A percentile compares a stretch with the other conserved stretches of the same genome.
Conservation (phyloP, 2,329 filamentous ascomycete genomes). For the Aspergillus floridensis region DNA sequence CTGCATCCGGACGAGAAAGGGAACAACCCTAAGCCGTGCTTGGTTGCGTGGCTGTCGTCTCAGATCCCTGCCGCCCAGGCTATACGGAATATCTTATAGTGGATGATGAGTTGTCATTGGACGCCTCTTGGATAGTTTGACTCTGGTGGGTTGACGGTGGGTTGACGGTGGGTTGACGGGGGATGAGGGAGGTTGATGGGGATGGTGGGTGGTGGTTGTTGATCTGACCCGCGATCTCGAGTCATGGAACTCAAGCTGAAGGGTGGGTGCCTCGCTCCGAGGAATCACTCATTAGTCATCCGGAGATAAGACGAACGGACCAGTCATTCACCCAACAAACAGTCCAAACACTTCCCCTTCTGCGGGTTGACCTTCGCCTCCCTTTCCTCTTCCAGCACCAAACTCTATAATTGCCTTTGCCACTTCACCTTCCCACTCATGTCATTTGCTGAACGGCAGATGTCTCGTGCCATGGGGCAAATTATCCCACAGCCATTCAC, state of each 20-base stretch:
- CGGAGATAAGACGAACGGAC: not conserved
- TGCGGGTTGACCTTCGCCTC: not conserved
- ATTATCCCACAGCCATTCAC: not conserved
- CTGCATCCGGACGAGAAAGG: constrained; percentile 15
- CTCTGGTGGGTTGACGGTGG: not conserved
- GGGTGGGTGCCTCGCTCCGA: not conserved
- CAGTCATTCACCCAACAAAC: not conserved
- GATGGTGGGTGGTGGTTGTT: not conserved
- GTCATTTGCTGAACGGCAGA: not conserved
- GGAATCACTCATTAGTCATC: not conserved
- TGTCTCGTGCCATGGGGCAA: not conserved
- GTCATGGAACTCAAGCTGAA: too few relatives aligned
- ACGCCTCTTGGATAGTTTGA: not conserved
- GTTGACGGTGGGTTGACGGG: not conserved
- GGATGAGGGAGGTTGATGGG: not conserved
- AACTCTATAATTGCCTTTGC: not conserved
- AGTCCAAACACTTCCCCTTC: too few relatives aligned
- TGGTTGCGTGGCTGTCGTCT: constrained; percentile 11
- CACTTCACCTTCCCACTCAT: not conserved
- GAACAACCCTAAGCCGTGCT: not conserved
- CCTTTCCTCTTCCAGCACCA: not conserved
- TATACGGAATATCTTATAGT: not conserved
- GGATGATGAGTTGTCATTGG: not conserved
- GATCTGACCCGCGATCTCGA: not conserved
- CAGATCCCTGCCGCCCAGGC: not conserved